Base-by-base conservation (phyloP, 805 yeast genomes). In the Ogataea paradorogensis region DNA sequence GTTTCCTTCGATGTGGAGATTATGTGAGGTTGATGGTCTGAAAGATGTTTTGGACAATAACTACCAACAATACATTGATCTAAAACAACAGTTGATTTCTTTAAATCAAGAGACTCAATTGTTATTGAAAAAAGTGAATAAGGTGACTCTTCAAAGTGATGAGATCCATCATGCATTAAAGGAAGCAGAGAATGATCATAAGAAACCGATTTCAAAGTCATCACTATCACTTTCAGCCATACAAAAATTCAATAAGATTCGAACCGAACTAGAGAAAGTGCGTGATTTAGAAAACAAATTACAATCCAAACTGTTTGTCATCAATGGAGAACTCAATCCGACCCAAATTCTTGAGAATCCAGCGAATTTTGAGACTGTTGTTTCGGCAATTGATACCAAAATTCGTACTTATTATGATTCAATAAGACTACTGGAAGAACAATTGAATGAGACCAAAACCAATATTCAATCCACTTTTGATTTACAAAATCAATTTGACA, bases 1-100 rank as follows among this genome's bases (percentile, higher is more conserved):
- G 9, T 55, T 43, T 29, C 60, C 62, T 2, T 35, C 46, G 1
- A 48, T 38, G 21, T 63, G 68, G 68, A 59, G 61, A 40, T 40
- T 64, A 10, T 30, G 41, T 36, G 67, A 64, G 38, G 53, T 47
- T 5, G 42, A 36, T 2, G 52, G 53, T 5, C 35, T 64, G 30
- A 33, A 38, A 2, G 28, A 40, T 15, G 35, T 45, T 14, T 45
- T 50, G 7, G 40, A 38, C 3, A 27, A 16, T 5, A 15, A 26
- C 3, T 8, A n/a, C 24, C 4, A 20, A 4, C 29, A 14, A 3
- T 45, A 27, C 24, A 9, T 15, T 2, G 10, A 15, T 10, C 15
- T 45, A 10, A 35, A 22, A 20, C 13, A 25, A 1, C 16, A 33
- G 5, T 24, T 43, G 30, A 28, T 13, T 13, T 7, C 15, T 13